These are phyloP conservation scores for Dysphania ambrosioides DNA, from an alignment of 148 eudicot species.

Conservation along the genomic window DNA sequence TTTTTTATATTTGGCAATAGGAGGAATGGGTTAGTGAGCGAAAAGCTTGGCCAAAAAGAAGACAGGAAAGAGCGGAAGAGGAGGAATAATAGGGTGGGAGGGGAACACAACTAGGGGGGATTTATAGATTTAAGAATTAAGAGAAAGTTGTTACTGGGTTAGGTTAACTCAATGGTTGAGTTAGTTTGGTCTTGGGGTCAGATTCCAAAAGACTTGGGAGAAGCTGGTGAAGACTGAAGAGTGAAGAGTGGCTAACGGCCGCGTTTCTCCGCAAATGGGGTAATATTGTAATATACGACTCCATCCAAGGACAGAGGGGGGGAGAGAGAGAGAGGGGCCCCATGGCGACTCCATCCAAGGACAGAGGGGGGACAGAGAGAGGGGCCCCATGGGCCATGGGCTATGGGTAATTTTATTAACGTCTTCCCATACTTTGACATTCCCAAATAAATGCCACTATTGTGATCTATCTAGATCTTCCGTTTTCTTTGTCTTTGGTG, in stretches of 20 bases:
- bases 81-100: constrained; percentile 1
- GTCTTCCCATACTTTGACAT: constrained; percentile 14
- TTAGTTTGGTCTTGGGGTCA: constrained; percentile 27
- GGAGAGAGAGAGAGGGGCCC: not conserved
- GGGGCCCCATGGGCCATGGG: too few relatives aligned
- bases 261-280: constrained; percentile 39
- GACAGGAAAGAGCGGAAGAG: not conserved
- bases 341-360: constrained; percentile 10
- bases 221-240: not conserved
- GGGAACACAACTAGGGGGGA: constrained; percentile 2
- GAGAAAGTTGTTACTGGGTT: not conserved
- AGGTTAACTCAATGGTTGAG: constrained; percentile 17
- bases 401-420: too few relatives aligned
- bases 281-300: too few relatives aligned
- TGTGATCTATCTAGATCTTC: constrained; percentile 6
- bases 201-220: constrained; percentile 34
- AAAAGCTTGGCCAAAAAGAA: constrained; percentile 11
- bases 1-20: too few relatives aligned
- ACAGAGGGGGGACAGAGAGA: too few relatives aligned
- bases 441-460: not conserved
- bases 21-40: too few relatives aligned
- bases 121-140: constrained; percentile 25
- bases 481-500: not conserved
- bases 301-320: not conserved
- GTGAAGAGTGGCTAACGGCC: constrained; percentile 21